A percentile compares a stretch with the other conserved stretches of the same genome.
phyloP scores from a whole-genome alignment of 129 eudicot species.

The Saposhnikovia divaricata region DNA sequence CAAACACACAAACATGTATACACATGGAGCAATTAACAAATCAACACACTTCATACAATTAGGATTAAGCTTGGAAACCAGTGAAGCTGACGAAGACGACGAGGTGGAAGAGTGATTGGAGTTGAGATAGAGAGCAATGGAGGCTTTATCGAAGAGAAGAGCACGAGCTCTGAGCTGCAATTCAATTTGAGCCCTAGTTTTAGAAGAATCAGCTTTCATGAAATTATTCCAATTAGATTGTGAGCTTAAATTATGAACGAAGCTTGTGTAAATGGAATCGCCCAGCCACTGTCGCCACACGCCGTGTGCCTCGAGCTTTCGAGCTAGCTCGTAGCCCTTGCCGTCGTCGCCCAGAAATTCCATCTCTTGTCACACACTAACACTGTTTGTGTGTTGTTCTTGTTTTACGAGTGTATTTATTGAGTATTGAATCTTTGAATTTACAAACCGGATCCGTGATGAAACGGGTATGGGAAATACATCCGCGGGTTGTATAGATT shows the following conservation, averaged over 20 bases:
- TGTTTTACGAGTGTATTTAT: no score
- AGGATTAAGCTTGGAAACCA: conserved; percentile 67
- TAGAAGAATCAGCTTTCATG: conserved; percentile 45
- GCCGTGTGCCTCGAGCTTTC: conserved; percentile 75
- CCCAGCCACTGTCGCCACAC: conserved; percentile 93
- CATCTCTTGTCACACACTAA: conserved; percentile 18
- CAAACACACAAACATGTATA: no score
- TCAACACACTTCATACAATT: conserved; percentile 33
- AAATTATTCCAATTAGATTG: conserved; percentile 77
- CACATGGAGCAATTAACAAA: no score
- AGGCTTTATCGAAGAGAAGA: conserved; percentile 86
- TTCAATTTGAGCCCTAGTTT: conserved; percentile 56
- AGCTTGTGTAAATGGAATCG: conserved; percentile 53
- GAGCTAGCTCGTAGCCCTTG: conserved; percentile 89
- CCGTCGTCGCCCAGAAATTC: conserved; percentile 90
- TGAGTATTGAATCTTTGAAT: not conserved
- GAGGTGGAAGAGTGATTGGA: conserved; percentile 4
- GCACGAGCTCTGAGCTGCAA: conserved; percentile 97
- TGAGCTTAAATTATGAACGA: conserved; percentile 53
- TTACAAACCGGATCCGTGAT: not conserved
- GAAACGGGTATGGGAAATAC: not conserved
- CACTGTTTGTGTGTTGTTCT: not conserved
- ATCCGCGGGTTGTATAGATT: not conserved
- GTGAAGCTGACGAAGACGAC: conserved; percentile 22
- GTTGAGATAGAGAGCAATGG: conserved; percentile 41